Evolutionary conservation across 1,139 yeast genomes (phyloP), one percentile per base, ranked within the genome.

Genomic region (Waltiozyma sp.): DNA sequence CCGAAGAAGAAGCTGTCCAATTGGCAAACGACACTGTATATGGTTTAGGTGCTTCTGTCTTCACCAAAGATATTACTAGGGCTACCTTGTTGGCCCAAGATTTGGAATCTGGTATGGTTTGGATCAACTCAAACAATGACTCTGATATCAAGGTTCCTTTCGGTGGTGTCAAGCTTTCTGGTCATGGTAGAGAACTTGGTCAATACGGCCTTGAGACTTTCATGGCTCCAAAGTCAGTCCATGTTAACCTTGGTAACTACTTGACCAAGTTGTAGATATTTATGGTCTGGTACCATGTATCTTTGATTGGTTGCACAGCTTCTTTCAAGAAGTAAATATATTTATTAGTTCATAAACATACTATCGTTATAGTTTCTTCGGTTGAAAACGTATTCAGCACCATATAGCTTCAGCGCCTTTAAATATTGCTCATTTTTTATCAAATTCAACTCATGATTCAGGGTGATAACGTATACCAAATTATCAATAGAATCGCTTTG

Each of bases 131-230:
- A 11, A 78, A 89, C 43, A 86, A 87, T 59, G 91, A 84, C 60
- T 78, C 85, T 43, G 89, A 81, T 56, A 63, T 69, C 46, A 79
- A 77, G 53, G 70, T 84, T 50, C 96, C 96, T 48, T 87, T 87
- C 59, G 95, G 96, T 53, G 85, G 85, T 38, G 73, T 70, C 58
- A 87, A 87, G 68, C 71, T 77, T 78, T 75, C 86, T 56, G 96
- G 96, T 53, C 72, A 84, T 50, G 95, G 95, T 45, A 76, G 94
- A 61, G 96, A 87, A 65, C 71, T 87, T 53, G 95, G 95, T 46
- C 82, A 81, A 59, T 79, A 80, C 56, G 96, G 95, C 47, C 70
- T 87, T 46, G 69, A 73, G 45, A 73, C 77, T 51, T 87, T 86
- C 66, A 78, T 93, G 34, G 86, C 82, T 59, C 77, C 80, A 46